These are phyloP conservation scores for Podosphaera aphanis DNA, from an alignment of 2,329 filamentous ascomycete genomes.

Conservation along the genomic window DNA sequence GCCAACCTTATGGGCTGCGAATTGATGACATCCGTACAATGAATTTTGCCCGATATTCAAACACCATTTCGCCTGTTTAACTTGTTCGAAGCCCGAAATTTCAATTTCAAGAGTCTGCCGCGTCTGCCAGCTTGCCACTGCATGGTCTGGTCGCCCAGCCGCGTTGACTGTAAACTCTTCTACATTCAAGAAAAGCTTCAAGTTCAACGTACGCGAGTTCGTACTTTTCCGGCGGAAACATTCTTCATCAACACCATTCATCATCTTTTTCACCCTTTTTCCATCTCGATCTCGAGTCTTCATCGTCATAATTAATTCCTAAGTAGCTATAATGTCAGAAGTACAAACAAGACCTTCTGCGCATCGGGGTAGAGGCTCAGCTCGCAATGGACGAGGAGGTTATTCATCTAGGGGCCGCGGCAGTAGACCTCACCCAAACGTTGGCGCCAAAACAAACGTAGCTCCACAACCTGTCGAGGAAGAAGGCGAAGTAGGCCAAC, in stretches of 20 bases:
- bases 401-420: constrained; percentile 49
- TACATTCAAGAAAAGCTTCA: background rate
- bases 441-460: constrained; percentile 43
- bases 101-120: background rate
- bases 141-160: constrained; percentile 3
- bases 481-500: constrained; percentile 69
- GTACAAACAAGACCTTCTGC: constrained; percentile 63
- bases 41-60: background rate
- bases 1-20: too few relatives aligned
- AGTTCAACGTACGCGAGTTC: constrained; percentile 3
- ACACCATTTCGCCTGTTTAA: background rate
- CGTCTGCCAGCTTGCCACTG: background rate
- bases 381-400: constrained; percentile 63
- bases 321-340: constrained; percentile 54
- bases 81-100: background rate
- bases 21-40: too few relatives aligned
- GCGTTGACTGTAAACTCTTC: constrained; percentile 2
- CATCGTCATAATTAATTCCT: constrained; percentile 9
- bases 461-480: constrained; percentile 43
- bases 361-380: constrained; percentile 72
- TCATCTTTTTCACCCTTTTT: constrained; percentile 4
- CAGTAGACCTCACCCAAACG: constrained; percentile 39
- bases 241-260: constrained; percentile 4
- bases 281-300: constrained; percentile 6
- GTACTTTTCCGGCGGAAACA: constrained; percentile 2